Percentiles rank a stretch among this genome's conserved stretches.
Evolutionary conservation across 2,329 filamentous ascomycete species (phyloP).

Genomic region (Rhinocladiella mackenziei): DNA sequence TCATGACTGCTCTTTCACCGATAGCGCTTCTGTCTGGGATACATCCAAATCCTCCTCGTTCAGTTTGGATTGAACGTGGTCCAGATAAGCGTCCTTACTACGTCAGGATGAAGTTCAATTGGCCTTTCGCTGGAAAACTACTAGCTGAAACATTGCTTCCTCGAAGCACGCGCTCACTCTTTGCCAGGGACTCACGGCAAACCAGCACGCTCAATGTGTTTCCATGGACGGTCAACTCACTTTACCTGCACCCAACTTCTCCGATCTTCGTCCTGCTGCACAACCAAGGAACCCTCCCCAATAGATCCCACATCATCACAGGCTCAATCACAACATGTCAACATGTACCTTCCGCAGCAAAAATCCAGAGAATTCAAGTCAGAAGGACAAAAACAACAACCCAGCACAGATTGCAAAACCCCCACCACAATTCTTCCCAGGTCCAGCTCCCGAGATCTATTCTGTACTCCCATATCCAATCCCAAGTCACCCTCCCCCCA

Average conservation of each 20-base stretch:
- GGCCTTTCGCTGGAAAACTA: constrained; percentile 4
- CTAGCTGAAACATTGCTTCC: constrained; percentile 14
- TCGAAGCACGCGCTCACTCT: constrained; percentile 21
- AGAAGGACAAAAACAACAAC: not conserved
- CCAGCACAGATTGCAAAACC: constrained; percentile 3
- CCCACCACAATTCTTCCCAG: constrained; percentile 13
- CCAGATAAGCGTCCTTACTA: constrained; percentile 24
- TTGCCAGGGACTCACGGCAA: constrained; percentile 20
- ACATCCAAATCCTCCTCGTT: too few species aligned
- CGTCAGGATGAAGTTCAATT: constrained; percentile 22
- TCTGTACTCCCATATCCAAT: constrained; percentile 12
- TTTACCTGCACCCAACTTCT: constrained; percentile 11
- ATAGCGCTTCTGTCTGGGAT: not conserved
- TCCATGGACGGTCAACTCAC: constrained; percentile 1
- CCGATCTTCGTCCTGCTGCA: constrained; percentile 4
- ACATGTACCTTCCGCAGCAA: constrained; percentile 17
- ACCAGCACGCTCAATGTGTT: constrained; percentile 7
- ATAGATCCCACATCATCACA: constrained; percentile 17
- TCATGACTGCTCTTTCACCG: not conserved
- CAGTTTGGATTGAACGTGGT: constrained; percentile 26
- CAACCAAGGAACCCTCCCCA: constrained; percentile 3
- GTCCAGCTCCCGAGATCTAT: not conserved
- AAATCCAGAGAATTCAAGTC: constrained; percentile 5
- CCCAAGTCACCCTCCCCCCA: constrained; percentile 6
- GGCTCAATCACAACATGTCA: constrained; percentile 16